These are phyloP conservation scores for Crucihimalaya himalaica DNA, from an alignment of 345 rosid species.

Conservation along the genomic window DNA sequence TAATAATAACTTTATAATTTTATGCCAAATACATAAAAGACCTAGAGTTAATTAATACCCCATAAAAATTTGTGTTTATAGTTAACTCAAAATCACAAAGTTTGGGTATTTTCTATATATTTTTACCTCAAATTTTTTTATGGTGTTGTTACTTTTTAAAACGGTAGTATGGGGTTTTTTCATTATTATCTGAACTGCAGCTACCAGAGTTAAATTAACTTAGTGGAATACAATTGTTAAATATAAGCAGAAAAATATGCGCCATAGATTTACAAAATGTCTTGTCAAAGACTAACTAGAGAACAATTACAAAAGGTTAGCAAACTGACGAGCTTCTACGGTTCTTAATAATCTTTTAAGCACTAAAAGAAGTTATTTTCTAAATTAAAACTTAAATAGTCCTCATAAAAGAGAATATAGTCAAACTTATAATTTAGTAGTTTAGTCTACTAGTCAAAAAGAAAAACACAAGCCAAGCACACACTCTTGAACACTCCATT, in stretches of 20 bases:
- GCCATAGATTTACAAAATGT: neutral
- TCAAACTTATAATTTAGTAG: conserved; percentile 32
- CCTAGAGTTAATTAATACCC: too few relatives aligned
- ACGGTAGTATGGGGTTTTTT: neutral
- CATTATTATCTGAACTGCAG: neutral
- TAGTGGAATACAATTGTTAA: neutral
- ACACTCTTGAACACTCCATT: conserved; percentile 2
- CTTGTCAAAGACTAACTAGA: neutral
- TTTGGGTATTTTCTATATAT: neutral
- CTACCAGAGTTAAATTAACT: neutral
- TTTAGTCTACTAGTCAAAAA: conserved; percentile 27
- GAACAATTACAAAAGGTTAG: neutral
- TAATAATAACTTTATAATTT: neutral
- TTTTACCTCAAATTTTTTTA: neutral
- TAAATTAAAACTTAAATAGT: neutral
- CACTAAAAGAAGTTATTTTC: neutral
- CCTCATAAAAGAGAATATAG: conserved; percentile 38
- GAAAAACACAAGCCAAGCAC: conserved; percentile 27
- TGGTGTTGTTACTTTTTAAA: neutral
- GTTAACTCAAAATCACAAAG: neutral
- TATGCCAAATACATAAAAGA: neutral
- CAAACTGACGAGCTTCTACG: neutral
- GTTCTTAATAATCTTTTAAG: neutral
- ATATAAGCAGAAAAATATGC: neutral
- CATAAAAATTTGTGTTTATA: neutral